Evolutionary conservation across 306 rosid species (phyloP).

Genomic region (Inga leiocalycina): DNA sequence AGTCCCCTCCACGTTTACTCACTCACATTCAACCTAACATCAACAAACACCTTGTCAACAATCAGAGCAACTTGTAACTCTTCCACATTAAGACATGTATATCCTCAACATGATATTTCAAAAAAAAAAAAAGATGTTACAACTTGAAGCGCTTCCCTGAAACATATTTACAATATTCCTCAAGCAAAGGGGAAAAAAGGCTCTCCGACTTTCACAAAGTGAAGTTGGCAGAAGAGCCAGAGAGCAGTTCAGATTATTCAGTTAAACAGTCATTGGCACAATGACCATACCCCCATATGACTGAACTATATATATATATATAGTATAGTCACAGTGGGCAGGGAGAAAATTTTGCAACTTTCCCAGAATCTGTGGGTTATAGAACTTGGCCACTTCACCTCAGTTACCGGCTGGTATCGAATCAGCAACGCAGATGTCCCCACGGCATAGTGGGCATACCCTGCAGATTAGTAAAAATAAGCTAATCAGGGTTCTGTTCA

Average conservation of each 20-base stretch:
- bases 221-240: constrained; percentile 12
- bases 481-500: constrained; percentile 4
- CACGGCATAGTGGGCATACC: constrained; percentile 97
- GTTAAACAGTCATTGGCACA: constrained; percentile 42
- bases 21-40: background rate
- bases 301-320: constrained; percentile 40
- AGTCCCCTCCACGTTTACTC: background rate
- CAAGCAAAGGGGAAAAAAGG: background rate
- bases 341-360: constrained; percentile 28
- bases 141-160: constrained; percentile 13
- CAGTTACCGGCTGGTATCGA: constrained; percentile 49
- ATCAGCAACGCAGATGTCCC: constrained; percentile 81
- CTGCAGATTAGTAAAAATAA: constrained; percentile 46
- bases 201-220: constrained; percentile 2
- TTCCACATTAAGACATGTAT: constrained; percentile 12
- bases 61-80: constrained; percentile 3
- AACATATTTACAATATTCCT: constrained; percentile 39
- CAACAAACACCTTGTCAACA: background rate
- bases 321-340: constrained; percentile 29
- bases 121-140: background rate
- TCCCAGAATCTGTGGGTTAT: constrained; percentile 8
- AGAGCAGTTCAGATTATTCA: constrained; percentile 49
- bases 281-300: constrained; percentile 30
- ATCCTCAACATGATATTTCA: constrained; percentile 1
- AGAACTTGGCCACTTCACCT: constrained; percentile 40